These are phyloP conservation scores for Curvularia eragrostidis DNA, from an alignment of 2,329 filamentous ascomycete genomes.

Conservation along the genomic window DNA sequence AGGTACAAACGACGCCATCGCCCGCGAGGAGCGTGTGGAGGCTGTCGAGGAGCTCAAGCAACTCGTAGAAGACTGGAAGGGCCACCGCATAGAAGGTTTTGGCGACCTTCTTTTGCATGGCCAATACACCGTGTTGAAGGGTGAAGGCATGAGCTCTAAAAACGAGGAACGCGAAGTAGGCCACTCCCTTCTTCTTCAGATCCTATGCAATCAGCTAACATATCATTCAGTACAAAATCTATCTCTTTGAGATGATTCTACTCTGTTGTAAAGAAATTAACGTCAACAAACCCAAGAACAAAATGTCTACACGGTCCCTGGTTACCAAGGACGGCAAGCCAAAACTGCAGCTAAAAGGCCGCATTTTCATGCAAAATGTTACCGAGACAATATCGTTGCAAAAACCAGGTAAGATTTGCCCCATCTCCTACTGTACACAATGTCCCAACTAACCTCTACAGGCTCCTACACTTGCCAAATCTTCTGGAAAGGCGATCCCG, in stretches of 20 bases:
- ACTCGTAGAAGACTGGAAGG: slow-evolving; percentile 97
- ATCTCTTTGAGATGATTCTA: slow-evolving; percentile 93
- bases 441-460: slow-evolving; percentile 47
- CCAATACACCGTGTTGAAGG: slow-evolving; percentile 88
- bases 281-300: slow-evolving; percentile 77
- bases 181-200: slow-evolving; percentile 18
- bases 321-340: slow-evolving; percentile 76
- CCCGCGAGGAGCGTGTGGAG: slow-evolving; percentile 82
- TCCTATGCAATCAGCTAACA: slow-evolving; percentile 11
- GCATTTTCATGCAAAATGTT: slow-evolving; percentile 99
- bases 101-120: slow-evolving; percentile 88
- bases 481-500: slow-evolving; percentile 97
- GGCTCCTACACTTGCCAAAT: slow-evolving; percentile 96
- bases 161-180: slow-evolving; percentile 89
- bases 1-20: slow-evolving; percentile 88
- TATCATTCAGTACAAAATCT: slow-evolving; percentile 86
- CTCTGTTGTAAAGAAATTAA: slow-evolving; percentile 96
- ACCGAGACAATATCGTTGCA: slow-evolving; percentile 88
- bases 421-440: background rate
- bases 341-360: slow-evolving; percentile 86
- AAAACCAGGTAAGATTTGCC: slow-evolving; percentile 78
- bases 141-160: slow-evolving; percentile 72
- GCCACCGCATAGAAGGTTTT: slow-evolving; percentile 87
- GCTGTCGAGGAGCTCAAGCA: slow-evolving; percentile 80
- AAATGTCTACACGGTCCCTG: slow-evolving; percentile 70